These are phyloP conservation scores for Colletotrichum camelliae DNA, from an alignment of 2,329 filamentous ascomycete genomes.

Conservation along the genomic window DNA sequence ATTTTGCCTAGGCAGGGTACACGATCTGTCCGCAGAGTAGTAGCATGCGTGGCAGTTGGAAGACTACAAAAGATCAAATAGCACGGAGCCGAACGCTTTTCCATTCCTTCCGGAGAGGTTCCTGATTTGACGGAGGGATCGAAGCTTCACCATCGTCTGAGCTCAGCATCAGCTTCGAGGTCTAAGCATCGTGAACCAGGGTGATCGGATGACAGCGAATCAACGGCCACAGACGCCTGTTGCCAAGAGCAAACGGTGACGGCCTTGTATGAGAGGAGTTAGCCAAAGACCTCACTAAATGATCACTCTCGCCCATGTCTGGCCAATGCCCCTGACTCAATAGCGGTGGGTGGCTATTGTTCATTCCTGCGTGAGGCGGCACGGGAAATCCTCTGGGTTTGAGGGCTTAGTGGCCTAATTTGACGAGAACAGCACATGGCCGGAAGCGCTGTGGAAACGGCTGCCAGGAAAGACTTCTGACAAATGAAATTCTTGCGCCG, in stretches of 20 bases:
- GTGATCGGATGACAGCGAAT: background rate
- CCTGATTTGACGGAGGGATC: background rate
- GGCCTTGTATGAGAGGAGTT: background rate
- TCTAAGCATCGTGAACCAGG: background rate
- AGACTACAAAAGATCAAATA: background rate
- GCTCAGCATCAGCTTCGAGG: background rate
- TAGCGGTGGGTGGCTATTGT: background rate
- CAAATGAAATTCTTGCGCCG: background rate
- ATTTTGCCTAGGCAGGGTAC: background rate
- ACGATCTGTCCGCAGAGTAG: background rate
- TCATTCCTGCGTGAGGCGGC: background rate
- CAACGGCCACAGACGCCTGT: background rate
- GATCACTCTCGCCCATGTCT: background rate
- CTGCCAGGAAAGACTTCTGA: background rate
- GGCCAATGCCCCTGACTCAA: background rate
- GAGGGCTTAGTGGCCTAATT: background rate
- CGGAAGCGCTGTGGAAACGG: background rate
- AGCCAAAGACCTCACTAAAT: background rate
- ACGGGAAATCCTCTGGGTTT: background rate
- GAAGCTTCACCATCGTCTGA: background rate
- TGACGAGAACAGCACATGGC: background rate
- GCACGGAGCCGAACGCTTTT: background rate
- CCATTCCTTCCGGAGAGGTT: background rate
- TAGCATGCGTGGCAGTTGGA: background rate
- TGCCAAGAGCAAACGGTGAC: background rate